These are phyloP conservation scores for Tylopilus sp. DNA, from an alignment of 768 basidiomycete genomes.

Conservation along the genomic window DNA sequence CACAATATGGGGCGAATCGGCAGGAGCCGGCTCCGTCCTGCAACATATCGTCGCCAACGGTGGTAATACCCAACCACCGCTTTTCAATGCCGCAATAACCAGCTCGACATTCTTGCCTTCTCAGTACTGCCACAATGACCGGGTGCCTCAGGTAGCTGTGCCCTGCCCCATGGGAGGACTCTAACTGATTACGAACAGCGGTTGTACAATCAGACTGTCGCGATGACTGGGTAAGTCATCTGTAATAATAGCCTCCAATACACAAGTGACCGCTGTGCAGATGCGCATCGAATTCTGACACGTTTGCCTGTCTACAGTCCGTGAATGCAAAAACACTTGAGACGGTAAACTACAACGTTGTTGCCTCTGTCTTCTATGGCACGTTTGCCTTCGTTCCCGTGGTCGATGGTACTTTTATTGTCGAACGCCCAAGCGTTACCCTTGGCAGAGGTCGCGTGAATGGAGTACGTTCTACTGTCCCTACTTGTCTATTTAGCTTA, in stretches of 20 bases:
- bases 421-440: constrained; percentile 1
- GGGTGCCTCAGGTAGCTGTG: not conserved
- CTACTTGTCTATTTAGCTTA: not conserved
- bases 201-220: not conserved
- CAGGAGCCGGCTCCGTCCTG: constrained; percentile 10
- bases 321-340: constrained; percentile 32
- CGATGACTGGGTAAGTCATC: not conserved
- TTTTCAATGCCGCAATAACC: constrained; percentile 7
- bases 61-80: constrained; percentile 4
- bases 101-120: constrained; percentile 2
- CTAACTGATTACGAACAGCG: not conserved
- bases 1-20: constrained; percentile 12
- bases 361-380: constrained; percentile 13
- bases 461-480: not conserved
- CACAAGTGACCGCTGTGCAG: not conserved
- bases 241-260: no score
- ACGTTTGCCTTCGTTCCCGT: constrained; percentile 9
- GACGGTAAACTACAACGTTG: constrained; percentile 32
- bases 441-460: constrained; percentile 2
- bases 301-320: constrained; percentile 15
- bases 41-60: constrained; percentile 7
- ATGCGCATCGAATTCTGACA: constrained; percentile 1
- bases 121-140: constrained; percentile 8
- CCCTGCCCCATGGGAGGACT: no score
- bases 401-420: constrained; percentile 3